Conservation (phyloP, 805 yeast genomes). For the Candida verbasci region DNA sequence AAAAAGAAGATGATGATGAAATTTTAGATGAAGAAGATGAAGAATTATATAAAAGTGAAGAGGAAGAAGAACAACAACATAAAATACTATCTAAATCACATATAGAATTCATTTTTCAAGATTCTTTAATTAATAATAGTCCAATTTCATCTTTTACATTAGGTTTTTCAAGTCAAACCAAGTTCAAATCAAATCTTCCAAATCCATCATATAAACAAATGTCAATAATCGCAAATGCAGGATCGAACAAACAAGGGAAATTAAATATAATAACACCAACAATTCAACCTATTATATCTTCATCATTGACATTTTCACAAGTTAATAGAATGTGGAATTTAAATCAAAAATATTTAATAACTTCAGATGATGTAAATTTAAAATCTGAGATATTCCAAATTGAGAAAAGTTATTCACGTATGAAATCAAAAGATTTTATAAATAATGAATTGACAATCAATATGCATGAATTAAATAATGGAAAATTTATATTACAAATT, state of each 20-base stretch:
- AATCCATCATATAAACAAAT: constrained; percentile 67
- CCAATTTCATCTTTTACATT: constrained; percentile 67
- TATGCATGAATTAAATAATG: constrained; percentile 55
- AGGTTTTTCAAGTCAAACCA: constrained; percentile 56
- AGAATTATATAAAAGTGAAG: constrained; percentile 35
- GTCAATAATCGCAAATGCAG: constrained; percentile 67
- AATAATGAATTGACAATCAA: constrained; percentile 61
- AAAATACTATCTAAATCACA: constrained; percentile 13
- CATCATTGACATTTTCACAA: constrained; percentile 67
- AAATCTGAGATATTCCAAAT: constrained; percentile 69
- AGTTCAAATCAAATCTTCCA: constrained; percentile 53
- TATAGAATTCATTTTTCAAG: constrained; percentile 42
- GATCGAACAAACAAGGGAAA: constrained; percentile 52
- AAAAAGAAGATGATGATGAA: constrained; percentile 7
- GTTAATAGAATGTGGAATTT: constrained; percentile 76
- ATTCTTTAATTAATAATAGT: constrained; percentile 60
- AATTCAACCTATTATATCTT: constrained; percentile 61
- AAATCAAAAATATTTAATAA: constrained; percentile 56
- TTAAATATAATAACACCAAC: constrained; percentile 63
- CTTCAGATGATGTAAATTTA: constrained; percentile 61
- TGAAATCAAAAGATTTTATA: constrained; percentile 59
- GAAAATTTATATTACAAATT: constrained; percentile 66
- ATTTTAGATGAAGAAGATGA: constrained; percentile 39
- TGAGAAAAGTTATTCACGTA: constrained; percentile 55
- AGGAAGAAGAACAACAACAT: constrained; percentile 24